Conservation (phyloP, 164 flowering plant species). For the Dillenia suffruticosa region DNA sequence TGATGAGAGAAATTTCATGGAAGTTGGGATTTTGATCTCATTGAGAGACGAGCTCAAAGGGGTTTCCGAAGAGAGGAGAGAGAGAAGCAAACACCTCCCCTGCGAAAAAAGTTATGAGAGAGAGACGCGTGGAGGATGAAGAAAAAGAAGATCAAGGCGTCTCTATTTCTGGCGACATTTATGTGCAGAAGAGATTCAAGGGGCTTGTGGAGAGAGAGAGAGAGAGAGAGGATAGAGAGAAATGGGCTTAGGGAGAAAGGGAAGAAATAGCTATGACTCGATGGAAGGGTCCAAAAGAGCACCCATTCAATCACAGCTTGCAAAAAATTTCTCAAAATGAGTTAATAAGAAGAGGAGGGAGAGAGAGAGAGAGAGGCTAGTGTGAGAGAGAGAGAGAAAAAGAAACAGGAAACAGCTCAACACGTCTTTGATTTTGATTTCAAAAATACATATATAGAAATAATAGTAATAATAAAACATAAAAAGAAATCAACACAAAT, state of each 20-base stretch:
- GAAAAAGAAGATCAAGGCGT: neutral
- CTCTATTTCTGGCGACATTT: neutral
- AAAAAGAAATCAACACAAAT: neutral
- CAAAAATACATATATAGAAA: neutral
- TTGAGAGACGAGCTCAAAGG: too few species aligned
- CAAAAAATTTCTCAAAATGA: neutral
- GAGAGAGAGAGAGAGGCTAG: neutral
- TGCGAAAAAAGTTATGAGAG: neutral
- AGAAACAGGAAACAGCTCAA: constrained; percentile 15
- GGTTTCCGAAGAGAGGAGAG: neutral
- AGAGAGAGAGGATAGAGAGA: constrained; percentile 1
- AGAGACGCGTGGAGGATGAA: constrained; percentile 1
- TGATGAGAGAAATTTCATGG: too few species aligned
- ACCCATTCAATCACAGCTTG: constrained; percentile 17
- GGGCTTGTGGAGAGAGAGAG: neutral
- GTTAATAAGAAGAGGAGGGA: neutral
- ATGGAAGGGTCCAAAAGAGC: constrained; percentile 16
- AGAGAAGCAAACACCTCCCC: neutral
- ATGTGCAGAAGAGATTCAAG: neutral
- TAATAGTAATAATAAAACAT: neutral
- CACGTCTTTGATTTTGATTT: constrained; percentile 15
- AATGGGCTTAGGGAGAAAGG: constrained; percentile 2
- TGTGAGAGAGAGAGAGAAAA: neutral
- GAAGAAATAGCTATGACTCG: neutral
- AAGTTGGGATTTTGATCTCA: too few species aligned